Base-by-base conservation (phyloP, 2,329 filamentous ascomycete species). In the Penicillium sp. region DNA sequence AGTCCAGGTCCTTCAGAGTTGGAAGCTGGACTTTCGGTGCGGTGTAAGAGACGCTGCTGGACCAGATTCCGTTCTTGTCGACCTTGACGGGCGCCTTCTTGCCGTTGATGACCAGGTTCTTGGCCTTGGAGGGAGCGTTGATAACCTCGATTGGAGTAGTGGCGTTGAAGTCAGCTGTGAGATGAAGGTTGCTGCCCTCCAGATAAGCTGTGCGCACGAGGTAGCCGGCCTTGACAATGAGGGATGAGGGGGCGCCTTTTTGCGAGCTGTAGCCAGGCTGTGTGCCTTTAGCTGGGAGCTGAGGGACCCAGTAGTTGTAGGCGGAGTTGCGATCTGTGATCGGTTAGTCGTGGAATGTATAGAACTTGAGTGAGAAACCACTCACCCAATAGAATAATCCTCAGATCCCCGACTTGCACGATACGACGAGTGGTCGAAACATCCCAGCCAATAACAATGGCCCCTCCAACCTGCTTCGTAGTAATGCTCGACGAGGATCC, bases 161-260 rank as follows among this genome's bases (percentile, higher is more conserved):
- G 0, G 76, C 67, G 58, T 92, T 91, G 54, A 91, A 76, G 60
- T 93, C 88, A 3, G 84, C 88, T 3, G 79, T 80, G 2, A 92
- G 65, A 11, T 79, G 74, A 4, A 92, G 73, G 1, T 77, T 76
- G n/a, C 71, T 72, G 2, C 77, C 80, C 4, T 78, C 59, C 1
- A 85, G 65, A 2, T 76, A 75, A 0, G 83, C 83, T 16, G 59
- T 68, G 4, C 72, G 69, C 13, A 75, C 64, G 14, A 75, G 69
- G 45, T 75, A 75, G 13, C 71, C 72, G 0, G 68, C 72, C 35
- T 71, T 72, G 44, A 75, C 64, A 37, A 75, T 72, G 27, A 75
- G 60, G 7, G 69, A 69, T 1, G 63, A 64, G 2, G 64, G 60
- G 30, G 59, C 56, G 3, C 60, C 63, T 42, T 65, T 48, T 33